Percentiles rank a stretch among this genome's conserved stretches.
phyloP scores from a whole-genome alignment of 805 yeast genomes.

The Kodamaea neixiangensis region DNA sequence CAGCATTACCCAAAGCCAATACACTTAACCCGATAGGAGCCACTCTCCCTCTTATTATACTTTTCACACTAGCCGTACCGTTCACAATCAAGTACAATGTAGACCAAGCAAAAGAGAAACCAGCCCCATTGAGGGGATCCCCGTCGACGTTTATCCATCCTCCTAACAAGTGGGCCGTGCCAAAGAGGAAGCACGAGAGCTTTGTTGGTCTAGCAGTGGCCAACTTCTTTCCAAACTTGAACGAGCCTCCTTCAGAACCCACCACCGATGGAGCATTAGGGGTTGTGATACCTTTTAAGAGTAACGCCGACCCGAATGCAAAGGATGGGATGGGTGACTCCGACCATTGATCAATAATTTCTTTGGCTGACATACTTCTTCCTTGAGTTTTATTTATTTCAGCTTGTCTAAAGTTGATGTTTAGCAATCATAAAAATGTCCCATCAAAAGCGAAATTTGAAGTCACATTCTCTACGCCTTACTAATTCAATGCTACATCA shows the following conservation, averaged over 20 bases:
- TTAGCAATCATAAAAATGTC: constrained; percentile 3
- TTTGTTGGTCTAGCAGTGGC: constrained; percentile 35
- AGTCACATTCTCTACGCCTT: no score
- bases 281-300: constrained; percentile 13
- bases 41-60: constrained; percentile 55
- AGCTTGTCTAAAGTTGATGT: neutral
- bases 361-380: neutral
- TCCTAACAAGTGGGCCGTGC: constrained; percentile 63
- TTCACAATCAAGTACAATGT: constrained; percentile 71
- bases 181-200: constrained; percentile 54
- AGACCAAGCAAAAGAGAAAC: constrained; percentile 82
- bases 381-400: neutral
- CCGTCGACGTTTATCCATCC: constrained; percentile 77
- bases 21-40: constrained; percentile 62
- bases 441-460: no score
- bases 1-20: constrained; percentile 62
- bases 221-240: constrained; percentile 19
- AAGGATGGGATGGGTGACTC: constrained; percentile 16
- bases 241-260: constrained; percentile 22
- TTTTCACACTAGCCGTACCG: constrained; percentile 56
- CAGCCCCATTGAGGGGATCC: constrained; percentile 77
- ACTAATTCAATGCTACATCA: no score
- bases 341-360: constrained; percentile 7
- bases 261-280: constrained; percentile 1
- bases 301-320: constrained; percentile 13